Conservation (phyloP, 768 basidiomycete genomes). For the Naganishia vaughanmartiniae region DNA sequence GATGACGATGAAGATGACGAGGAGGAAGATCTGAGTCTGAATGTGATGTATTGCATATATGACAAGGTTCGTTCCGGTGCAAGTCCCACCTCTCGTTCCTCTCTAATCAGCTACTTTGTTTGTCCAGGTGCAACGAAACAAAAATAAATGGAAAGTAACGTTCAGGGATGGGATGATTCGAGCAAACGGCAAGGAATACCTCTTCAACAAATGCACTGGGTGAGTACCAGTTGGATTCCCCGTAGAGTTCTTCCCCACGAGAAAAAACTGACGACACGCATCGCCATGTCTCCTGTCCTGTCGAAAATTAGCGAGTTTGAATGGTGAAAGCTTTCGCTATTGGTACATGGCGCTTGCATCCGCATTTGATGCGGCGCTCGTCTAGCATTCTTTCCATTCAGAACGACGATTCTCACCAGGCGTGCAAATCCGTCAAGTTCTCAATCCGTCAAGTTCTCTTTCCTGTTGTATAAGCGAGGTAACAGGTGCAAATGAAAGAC, state of each 20-base stretch:
- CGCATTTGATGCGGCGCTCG: not conserved
- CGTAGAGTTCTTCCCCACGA: not conserved
- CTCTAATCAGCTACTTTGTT: not conserved
- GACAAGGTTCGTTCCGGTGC: constrained; percentile 68
- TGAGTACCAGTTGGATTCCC: constrained; percentile 53
- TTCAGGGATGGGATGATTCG: constrained; percentile 97
- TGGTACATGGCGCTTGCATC: not conserved
- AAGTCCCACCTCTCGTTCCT: not conserved
- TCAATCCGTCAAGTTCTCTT: no score
- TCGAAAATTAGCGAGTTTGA: not conserved
- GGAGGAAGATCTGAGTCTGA: constrained; percentile 63
- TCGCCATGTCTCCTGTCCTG: not conserved
- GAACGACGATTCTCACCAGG: not conserved
- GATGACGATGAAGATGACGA: constrained; percentile 63
- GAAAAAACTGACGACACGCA: not conserved
- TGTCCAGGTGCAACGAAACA: constrained; percentile 87
- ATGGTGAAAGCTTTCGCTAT: constrained; percentile 2
- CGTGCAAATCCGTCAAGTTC: not conserved
- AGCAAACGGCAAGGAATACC: constrained; percentile 93
- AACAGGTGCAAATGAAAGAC: not conserved
- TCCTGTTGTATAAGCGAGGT: not conserved
- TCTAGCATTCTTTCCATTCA: not conserved
- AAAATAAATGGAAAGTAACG: constrained; percentile 99
- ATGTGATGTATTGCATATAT: constrained; percentile 97
- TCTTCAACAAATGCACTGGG: constrained; percentile 96